phyloP scores from a whole-genome alignment of 2,329 filamentous ascomycete genomes.

The Epichloe hybrida region DNA sequence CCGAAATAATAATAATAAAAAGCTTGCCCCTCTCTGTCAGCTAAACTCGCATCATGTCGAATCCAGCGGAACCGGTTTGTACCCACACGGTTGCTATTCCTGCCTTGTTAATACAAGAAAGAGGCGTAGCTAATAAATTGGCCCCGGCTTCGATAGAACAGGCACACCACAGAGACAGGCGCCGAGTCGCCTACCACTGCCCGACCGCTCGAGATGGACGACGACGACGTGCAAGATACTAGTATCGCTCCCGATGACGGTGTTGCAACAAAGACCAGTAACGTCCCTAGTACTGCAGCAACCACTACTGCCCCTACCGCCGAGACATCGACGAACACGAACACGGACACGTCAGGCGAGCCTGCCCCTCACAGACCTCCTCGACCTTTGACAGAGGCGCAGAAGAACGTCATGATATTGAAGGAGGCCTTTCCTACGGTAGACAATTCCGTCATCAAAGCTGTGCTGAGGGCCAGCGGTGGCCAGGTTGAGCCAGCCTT shows the following conservation, averaged over 20 bases:
- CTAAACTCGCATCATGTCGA: constrained; percentile 23
- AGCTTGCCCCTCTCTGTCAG: not conserved
- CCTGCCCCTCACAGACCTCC: constrained; percentile 67
- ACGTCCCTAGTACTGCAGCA: constrained; percentile 2
- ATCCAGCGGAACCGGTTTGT: constrained; percentile 30
- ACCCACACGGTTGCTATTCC: constrained; percentile 7
- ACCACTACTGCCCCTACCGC: constrained; percentile 16
- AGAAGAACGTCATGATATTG: constrained; percentile 77
- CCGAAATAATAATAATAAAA: not conserved
- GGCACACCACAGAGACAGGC: constrained; percentile 26
- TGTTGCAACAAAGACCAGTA: constrained; percentile 10
- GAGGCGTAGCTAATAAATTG: constrained; percentile 15
- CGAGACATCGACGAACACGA: constrained; percentile 13
- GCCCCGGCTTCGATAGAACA: constrained; percentile 23
- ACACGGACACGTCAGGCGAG: constrained; percentile 10
- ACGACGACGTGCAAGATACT: constrained; percentile 54
- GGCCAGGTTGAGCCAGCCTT: constrained; percentile 88
- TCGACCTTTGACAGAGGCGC: constrained; percentile 63
- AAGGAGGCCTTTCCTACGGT: constrained; percentile 89
- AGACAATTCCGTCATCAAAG: constrained; percentile 69
- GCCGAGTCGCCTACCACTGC: constrained; percentile 55
- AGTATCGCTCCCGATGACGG: constrained; percentile 33
- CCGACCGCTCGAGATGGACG: constrained; percentile 52
- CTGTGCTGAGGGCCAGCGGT: constrained; percentile 72
- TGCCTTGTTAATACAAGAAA: not conserved